Base-by-base conservation (phyloP, 176 grass and related monocot genomes). In the Phyllostachys edulis region DNA sequence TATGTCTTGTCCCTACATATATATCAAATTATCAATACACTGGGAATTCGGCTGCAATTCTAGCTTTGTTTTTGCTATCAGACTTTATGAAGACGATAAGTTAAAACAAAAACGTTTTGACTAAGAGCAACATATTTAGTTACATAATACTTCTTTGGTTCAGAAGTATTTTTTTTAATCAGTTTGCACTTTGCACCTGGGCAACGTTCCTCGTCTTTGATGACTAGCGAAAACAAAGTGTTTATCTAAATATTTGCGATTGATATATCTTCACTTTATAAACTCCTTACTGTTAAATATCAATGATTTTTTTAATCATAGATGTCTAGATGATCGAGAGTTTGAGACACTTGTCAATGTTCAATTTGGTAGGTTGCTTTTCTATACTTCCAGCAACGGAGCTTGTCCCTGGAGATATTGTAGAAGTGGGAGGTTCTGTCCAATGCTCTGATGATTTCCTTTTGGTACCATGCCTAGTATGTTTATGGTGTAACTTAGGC, bases 331-430 rank as follows among this genome's bases (percentile, higher is more conserved):
- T 87, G 67, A 20, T 65, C 29, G 29, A 29, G 29, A 29, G 29
- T 29, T 29, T 40, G 55, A 68, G 29, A 63, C 12, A 74, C 69
- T 80, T 81, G 11, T 57, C 49, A 66, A 81, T 89, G 77, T 63
- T 90, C 32, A 59, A 88, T 68, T 84, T 63, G 85, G 63, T 81
- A 98, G 96, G 96, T 80, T 95, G 93, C 69, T 98, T 98, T 92
- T 90, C 93, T 73, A 98, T 98, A 94, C 64, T 98, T 83, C 96
- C 93, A 84, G 96, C 93, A 80, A 92, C 93, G 1, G 96, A 98
- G 80, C 96, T 98, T 84, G 93, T 98, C 50, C 96, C 96, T 89
- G 96, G 96, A 83, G 96, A 98, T 90, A 98, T 98, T 92, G 91
- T 98, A 85, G 96, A 98, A 98, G 91, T 98, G 76, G 96, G 89